Base-by-base conservation (phyloP, 768 basidiomycete species). In the Suillus discolor region DNA sequence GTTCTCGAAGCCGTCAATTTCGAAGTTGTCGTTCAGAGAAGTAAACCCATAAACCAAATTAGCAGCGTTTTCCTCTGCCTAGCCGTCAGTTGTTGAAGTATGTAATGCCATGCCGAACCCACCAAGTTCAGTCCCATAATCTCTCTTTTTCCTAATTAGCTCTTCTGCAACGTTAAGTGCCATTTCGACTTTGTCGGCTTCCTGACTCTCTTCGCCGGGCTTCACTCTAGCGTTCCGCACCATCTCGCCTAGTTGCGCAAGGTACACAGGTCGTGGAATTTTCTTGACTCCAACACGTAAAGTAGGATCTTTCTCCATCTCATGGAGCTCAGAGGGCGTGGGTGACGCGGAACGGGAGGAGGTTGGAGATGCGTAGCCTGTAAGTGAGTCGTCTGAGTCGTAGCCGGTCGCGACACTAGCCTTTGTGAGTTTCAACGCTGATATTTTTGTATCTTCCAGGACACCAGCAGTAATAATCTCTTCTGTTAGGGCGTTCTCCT, bases 101-200 rank as follows among this genome's bases (percentile, higher is more conserved):
- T 20, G 20, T 61, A 61, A 38, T 15, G 3, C 2, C 18, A 41
- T 28, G 16, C 25, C 25, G 13, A 36, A 53, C 64, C 54, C 54
- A 96, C 97, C 89, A 18, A 99, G 83, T 73, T 99, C 97, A 1
- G 87, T 88, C 16, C 97, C 97, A 77, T 90, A 99, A 15, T 82
- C 85, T 42, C 83, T 82, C 78, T 97, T 99, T 71, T 87, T 87
- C 57, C 96, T 80, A 31, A 99, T 91, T 49, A 99, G 78, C 67
- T 87, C 88, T 72, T 96, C 96, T 0, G 91, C 97, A 68, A 83
- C 83, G 63, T 84, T 83, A 36, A 99, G 78, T 2, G 88, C 96
- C 79, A 96, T 86, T 72, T 96, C 92, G 11, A 94, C 79, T 71
- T 83, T 87, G 64, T 94, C 89, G 0, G 89, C 92, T 66, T 92